Evolutionary conservation across 352 stramenopile species (phyloP), one percentile per base, ranked within the genome.

Genomic region (Globisporangium emineosum): DNA sequence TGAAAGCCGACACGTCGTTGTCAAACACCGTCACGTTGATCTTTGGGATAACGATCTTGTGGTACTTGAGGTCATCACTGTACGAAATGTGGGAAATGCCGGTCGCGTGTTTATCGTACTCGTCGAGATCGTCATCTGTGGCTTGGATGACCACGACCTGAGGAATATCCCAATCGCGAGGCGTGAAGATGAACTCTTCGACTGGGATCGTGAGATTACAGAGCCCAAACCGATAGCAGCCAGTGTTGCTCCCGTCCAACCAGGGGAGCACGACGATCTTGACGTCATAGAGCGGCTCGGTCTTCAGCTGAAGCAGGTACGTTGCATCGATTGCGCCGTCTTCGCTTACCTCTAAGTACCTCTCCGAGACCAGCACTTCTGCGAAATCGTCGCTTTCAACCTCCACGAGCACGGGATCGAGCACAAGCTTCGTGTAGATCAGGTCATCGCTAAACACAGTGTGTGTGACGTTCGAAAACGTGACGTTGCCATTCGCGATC

Each of bases 61-160:
- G 70, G 62, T 91, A 93, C 66, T 91, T 91, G 17, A 71, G 21
- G 49, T 93, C 84, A 27, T 71, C 67, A 45, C 81, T 91, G 63
- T 86, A 90, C 45, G 79, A 79, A 1, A 80, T 57, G 55, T 93
- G 85, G 1, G 81, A 91, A 12, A 93, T 89, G 5, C 82, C 85
- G 0, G 81, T 91, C 21, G 62, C 60, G 65, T 93, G 85, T 0
- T 49, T 57, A 42, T 93, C 81, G 43, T 73, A 82, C 53, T 93
- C 85, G 50, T 93, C 85, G 21, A 93, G 45, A 8, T 74, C 53
- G 55, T 93, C 85, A 40, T 89, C 73, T 0, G 85, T 93, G 15
- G 82, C 85, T 5, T 72, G 64, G 4, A 91, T 70, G 2, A 65
- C 55, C 0, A 93, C 82, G 1, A 53, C 67, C 57, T 93, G 84